Percentiles rank a stretch among this genome's conserved stretches.
phyloP scores from a whole-genome alignment of 257 asterid species.

The Capsicum pubescens region DNA sequence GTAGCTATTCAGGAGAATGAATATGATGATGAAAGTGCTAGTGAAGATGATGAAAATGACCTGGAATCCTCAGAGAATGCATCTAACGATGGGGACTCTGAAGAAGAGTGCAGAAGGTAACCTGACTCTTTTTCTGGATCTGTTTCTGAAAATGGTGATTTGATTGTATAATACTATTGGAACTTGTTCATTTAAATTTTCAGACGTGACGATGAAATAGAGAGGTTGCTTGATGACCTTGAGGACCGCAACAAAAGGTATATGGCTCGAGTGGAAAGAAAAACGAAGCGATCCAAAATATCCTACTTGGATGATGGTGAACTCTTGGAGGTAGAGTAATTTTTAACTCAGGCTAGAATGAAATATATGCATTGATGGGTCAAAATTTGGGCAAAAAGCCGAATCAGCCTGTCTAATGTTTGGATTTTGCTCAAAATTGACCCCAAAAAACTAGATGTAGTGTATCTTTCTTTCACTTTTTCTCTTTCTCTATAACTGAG shows the following conservation, averaged over 20 bases:
- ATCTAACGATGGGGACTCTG: constrained; percentile 75
- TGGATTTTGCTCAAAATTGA: too few relatives aligned
- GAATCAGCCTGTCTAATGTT: neutral
- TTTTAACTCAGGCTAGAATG: neutral
- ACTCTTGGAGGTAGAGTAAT: neutral
- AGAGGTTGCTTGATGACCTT: constrained; percentile 44
- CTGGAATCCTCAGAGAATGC: constrained; percentile 48
- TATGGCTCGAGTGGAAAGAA: constrained; percentile 70
- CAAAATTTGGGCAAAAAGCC: neutral
- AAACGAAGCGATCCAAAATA: constrained; percentile 68
- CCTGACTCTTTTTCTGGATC: neutral
- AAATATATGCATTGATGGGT: neutral
- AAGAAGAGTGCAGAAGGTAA: constrained; percentile 81
- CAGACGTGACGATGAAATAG: constrained; percentile 74
- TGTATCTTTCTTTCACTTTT: neutral
- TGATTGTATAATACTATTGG: neutral
- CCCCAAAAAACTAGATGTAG: neutral
- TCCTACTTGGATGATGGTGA: constrained; percentile 53
- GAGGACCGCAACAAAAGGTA: constrained; percentile 75
- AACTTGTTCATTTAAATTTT: constrained; percentile 32
- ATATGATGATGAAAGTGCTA: constrained; percentile 58
- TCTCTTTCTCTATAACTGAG: neutral
- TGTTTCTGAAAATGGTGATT: neutral
- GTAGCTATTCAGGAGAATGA: constrained; percentile 75
- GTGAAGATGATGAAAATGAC: constrained; percentile 61